Conservation (phyloP, 2,329 filamentous ascomycete genomes). For the Colletotrichum nymphaeae region DNA sequence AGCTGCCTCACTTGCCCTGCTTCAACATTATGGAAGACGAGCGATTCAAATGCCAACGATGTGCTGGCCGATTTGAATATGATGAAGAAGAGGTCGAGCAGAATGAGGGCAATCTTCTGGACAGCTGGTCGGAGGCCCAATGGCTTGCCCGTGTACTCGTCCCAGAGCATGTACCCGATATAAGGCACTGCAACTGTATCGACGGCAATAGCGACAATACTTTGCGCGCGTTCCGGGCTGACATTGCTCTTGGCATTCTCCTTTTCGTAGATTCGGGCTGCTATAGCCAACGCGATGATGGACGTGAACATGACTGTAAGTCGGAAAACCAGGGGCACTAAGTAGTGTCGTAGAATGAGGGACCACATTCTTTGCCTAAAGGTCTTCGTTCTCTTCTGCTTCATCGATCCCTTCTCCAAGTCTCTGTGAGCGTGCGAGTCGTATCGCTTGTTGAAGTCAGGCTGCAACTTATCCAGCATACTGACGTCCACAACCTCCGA, state of each 20-base stretch:
- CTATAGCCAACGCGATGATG: slow-evolving; percentile 81
- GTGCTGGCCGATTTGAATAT: slow-evolving; percentile 97
- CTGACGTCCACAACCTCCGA: slow-evolving; percentile 60
- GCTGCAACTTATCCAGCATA: slow-evolving; percentile 58
- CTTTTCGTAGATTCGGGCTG: slow-evolving; percentile 77
- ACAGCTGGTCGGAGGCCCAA: slow-evolving; percentile 85
- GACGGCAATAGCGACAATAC: slow-evolving; percentile 88
- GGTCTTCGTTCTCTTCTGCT: slow-evolving; percentile 43
- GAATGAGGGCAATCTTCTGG: slow-evolving; percentile 88
- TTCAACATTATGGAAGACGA: slow-evolving; percentile 68
- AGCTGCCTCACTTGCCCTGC: slow-evolving; percentile 51
- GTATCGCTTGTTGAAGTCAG: slow-evolving; percentile 55
- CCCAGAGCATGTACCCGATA: slow-evolving; percentile 92
- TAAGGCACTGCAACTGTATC: slow-evolving; percentile 92
- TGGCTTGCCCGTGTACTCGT: slow-evolving; percentile 96
- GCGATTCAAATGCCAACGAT: slow-evolving; percentile 86
- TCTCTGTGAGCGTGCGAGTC: slow-evolving; percentile 46
- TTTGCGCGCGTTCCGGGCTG: slow-evolving; percentile 75
- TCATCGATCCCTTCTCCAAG: slow-evolving; percentile 38
- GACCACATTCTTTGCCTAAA: slow-evolving; percentile 71
- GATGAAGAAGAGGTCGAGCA: slow-evolving; percentile 95
- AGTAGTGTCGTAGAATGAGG: slow-evolving; percentile 80
- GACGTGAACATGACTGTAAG: slow-evolving; percentile 87
- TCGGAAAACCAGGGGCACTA: slow-evolving; percentile 87
- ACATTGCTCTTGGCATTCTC: slow-evolving; percentile 57